Conservation (phyloP, 1,284 basidiomycete genomes). For the Apiotrichum montevideense region DNA sequence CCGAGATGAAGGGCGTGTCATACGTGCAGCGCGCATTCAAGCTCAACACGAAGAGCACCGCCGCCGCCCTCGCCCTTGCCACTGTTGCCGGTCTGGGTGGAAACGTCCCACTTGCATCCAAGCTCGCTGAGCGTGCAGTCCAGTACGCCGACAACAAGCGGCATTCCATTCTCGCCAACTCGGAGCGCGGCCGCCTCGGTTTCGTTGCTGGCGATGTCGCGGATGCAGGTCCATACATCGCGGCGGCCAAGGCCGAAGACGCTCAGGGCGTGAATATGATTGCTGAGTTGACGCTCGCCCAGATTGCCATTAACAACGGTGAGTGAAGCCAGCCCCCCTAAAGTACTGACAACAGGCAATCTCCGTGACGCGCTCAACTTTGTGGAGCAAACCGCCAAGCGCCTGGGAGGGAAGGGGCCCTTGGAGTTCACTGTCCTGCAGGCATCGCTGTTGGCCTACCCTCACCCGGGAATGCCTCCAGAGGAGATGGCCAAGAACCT, state of each 20-base stretch:
- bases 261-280: slow-evolving; percentile 58
- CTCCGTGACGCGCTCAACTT: slow-evolving; percentile 57
- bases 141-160: slow-evolving; percentile 84
- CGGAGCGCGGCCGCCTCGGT: slow-evolving; percentile 66
- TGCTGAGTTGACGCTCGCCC: slow-evolving; percentile 75
- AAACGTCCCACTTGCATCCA: slow-evolving; percentile 60
- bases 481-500: slow-evolving; percentile 68
- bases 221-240: slow-evolving; percentile 67
- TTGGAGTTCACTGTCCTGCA: slow-evolving; percentile 81
- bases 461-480: slow-evolving; percentile 67
- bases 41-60: slow-evolving; percentile 37
- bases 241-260: slow-evolving; percentile 64
- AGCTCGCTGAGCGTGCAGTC: slow-evolving; percentile 83
- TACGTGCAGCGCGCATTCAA: slow-evolving; percentile 37
- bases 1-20: slow-evolving; percentile 32
- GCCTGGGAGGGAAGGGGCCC: slow-evolving; percentile 42
- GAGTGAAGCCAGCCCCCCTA: slow-evolving; percentile 47
- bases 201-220: slow-evolving; percentile 59
- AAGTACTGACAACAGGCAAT: slow-evolving; percentile 53
- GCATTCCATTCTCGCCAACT: slow-evolving; percentile 72
- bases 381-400: slow-evolving; percentile 62
- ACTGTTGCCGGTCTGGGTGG: slow-evolving; percentile 29
- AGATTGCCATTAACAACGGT: slow-evolving; percentile 70
- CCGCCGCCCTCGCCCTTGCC: slow-evolving; percentile 33
- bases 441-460: slow-evolving; percentile 73